Conservation (phyloP, 31 red algal genomes). For the Bonnemaisonia californica region DNA sequence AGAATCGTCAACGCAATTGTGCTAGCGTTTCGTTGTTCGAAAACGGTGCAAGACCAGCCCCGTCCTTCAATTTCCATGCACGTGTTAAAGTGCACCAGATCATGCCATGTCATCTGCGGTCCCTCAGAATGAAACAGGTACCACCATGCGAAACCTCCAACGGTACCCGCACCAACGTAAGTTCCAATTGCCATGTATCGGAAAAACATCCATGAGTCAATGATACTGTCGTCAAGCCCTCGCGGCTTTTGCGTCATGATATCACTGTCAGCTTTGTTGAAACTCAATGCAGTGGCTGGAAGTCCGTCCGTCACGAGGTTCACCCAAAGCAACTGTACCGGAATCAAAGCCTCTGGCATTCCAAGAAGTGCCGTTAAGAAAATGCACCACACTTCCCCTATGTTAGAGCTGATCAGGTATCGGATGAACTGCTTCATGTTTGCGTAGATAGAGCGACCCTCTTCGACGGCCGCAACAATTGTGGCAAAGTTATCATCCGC, state of each 20-base stretch:
- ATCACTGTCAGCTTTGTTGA: conserved; percentile 86
- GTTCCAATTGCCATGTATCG: conserved; percentile 93
- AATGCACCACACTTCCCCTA: conserved; percentile 99
- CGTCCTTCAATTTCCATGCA: conserved; percentile 66
- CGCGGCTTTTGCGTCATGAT: conserved; percentile 94
- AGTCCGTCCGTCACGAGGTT: conserved; percentile 98
- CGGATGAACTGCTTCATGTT: conserved; percentile 99
- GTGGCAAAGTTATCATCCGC: conserved; percentile 99
- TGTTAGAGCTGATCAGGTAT: conserved; percentile 96
- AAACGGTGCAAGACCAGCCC: conserved; percentile 83
- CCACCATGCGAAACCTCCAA: conserved; percentile 97
- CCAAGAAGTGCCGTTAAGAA: conserved; percentile 87
- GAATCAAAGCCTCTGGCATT: conserved; percentile 90
- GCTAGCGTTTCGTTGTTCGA: conserved; percentile 77
- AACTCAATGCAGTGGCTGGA: conserved; percentile 92
- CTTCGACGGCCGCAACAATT: conserved; percentile 95
- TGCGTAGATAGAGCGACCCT: conserved; percentile 97
- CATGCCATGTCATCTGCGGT: conserved; percentile 85
- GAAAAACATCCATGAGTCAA: conserved; percentile 89
- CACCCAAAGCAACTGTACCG: conserved; percentile 98
- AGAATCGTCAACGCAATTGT: conserved; percentile 87
- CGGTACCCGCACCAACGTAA: conserved; percentile 93
- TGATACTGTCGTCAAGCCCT: conserved; percentile 78
- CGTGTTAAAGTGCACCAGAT: conserved; percentile 65
- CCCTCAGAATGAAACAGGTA: conserved; percentile 84